Evolutionary conservation across 345 rosid genomes (phyloP).

Genomic region (Stellera chamaejasme): DNA sequence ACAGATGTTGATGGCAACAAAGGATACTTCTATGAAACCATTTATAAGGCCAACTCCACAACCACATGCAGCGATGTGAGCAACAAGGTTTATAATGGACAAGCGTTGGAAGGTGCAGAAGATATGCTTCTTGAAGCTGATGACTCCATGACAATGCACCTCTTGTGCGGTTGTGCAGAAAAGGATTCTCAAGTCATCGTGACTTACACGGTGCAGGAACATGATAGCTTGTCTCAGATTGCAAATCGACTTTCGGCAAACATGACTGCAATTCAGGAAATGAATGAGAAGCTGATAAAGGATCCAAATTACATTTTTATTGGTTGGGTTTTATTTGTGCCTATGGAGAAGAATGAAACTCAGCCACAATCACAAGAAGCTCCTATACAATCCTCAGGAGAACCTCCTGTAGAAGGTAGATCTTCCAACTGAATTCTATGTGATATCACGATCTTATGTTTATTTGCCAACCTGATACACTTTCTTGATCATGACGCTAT

Average conservation of each 20-base stretch:
- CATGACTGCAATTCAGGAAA: conserved; percentile 9
- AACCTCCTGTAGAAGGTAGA: conserved; percentile 16
- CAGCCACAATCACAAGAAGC: neutral
- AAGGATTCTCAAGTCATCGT: conserved; percentile 15
- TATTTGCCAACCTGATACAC: neutral
- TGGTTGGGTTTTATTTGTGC: conserved; percentile 30
- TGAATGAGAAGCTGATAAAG: conserved; percentile 9
- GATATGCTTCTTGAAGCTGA: conserved; percentile 13
- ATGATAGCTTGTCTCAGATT: conserved; percentile 19
- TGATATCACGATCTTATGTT: neutral
- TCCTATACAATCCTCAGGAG: conserved; percentile 1
- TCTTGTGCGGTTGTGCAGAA: conserved; percentile 23
- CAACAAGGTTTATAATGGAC: conserved; percentile 12
- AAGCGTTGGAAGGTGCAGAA: conserved; percentile 21
- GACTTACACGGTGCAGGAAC: conserved; percentile 23
- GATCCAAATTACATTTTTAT: conserved; percentile 20
- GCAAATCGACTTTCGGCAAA: conserved; percentile 19
- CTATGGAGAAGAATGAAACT: conserved; percentile 10
- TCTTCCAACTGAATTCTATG: neutral
- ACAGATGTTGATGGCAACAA: conserved; percentile 24
- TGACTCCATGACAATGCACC: conserved; percentile 8
- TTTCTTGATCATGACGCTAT: conserved; percentile 7
- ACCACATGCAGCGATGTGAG: conserved; percentile 8
- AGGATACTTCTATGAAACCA: conserved; percentile 23
- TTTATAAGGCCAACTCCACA: conserved; percentile 8